A percentile compares a stretch with the other conserved stretches of the same genome.
phyloP scores from a whole-genome alignment of 2,329 filamentous ascomycete species.

The Ampelomyces quisqualis region DNA sequence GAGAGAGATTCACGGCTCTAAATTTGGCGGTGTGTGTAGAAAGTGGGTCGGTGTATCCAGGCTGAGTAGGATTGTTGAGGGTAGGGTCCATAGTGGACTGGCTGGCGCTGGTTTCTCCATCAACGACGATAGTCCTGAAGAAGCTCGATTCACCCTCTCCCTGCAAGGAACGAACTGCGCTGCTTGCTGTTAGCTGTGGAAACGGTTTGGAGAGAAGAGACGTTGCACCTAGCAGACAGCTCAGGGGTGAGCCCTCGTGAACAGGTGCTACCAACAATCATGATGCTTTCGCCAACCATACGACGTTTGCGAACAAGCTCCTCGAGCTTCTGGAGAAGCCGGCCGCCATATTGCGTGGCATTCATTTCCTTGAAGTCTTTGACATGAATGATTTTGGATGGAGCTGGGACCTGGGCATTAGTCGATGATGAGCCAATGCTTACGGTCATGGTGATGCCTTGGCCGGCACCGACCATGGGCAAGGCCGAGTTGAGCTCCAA shows the following conservation, averaged over 20 bases:
- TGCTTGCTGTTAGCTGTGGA: slow-evolving; percentile 13
- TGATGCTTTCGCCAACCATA: slow-evolving; percentile 67
- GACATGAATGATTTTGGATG: slow-evolving; percentile 71
- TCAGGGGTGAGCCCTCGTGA: slow-evolving; percentile 52
- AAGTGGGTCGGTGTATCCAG: slow-evolving; percentile 11
- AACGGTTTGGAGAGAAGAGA: too few species aligned
- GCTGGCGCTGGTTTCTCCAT: slow-evolving; percentile 17
- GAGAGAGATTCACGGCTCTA: slow-evolving; percentile 61
- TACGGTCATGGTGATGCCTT: slow-evolving; percentile 18
- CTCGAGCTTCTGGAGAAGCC: slow-evolving; percentile 69
- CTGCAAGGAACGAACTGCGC: slow-evolving; percentile 51
- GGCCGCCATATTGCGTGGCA: slow-evolving; percentile 66
- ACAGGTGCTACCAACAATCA: slow-evolving; percentile 76
- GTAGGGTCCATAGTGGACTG: slow-evolving; percentile 16
- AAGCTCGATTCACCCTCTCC: slow-evolving; percentile 37
- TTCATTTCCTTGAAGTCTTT: slow-evolving; percentile 79
- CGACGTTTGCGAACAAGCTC: slow-evolving; percentile 71
- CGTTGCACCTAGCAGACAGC: slow-evolving; percentile 44
- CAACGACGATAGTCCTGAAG: slow-evolving; percentile 41
- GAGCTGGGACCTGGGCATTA: slow-evolving; percentile 24
- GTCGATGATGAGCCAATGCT: slow-evolving; percentile 20
- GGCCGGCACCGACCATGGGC: slow-evolving; percentile 14
- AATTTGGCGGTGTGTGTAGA: slow-evolving; percentile 27
- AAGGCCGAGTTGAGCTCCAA: slow-evolving; percentile 31
- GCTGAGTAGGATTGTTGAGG: slow-evolving; percentile 10